phyloP scores from a whole-genome alignment of 2,329 filamentous ascomycete species.

The Penicillium vulpinum region DNA sequence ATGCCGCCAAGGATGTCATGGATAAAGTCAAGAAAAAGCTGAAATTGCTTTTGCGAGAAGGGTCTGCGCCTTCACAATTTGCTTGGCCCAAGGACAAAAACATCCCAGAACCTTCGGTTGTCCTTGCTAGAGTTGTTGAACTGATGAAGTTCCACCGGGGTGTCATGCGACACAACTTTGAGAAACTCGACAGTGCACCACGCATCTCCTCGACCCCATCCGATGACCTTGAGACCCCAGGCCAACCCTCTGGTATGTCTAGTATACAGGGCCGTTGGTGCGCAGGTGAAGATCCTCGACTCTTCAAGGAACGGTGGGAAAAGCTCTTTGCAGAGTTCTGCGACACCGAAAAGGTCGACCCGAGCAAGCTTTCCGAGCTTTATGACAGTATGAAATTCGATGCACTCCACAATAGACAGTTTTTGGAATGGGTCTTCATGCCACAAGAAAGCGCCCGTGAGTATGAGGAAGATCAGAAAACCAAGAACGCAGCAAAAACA shows the following conservation, averaged over 20 bases:
- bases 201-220: constrained; percentile 57
- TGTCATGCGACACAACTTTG: constrained; percentile 94
- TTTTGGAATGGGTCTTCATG: constrained; percentile 96
- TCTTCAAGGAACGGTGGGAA: constrained; percentile 97
- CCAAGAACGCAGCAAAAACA: constrained; percentile 20
- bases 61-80: constrained; percentile 92
- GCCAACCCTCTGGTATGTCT: constrained; percentile 56
- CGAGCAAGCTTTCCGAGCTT: constrained; percentile 96
- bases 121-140: constrained; percentile 87
- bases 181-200: constrained; percentile 67
- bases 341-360: constrained; percentile 96
- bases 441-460: constrained; percentile 76
- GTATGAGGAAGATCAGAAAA: constrained; percentile 56
- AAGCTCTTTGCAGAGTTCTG: constrained; percentile 97
- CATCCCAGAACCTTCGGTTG: constrained; percentile 89
- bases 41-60: constrained; percentile 85
- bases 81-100: constrained; percentile 86
- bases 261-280: constrained; percentile 91
- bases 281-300: constrained; percentile 87
- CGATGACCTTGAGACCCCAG: constrained; percentile 12
- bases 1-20: constrained; percentile 98
- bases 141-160: constrained; percentile 96
- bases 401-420: constrained; percentile 91
- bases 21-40: constrained; percentile 99
- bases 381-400: constrained; percentile 99